Base-by-base conservation (phyloP, 2,329 filamentous ascomycete genomes). In the Botryotinia narcissicola region DNA sequence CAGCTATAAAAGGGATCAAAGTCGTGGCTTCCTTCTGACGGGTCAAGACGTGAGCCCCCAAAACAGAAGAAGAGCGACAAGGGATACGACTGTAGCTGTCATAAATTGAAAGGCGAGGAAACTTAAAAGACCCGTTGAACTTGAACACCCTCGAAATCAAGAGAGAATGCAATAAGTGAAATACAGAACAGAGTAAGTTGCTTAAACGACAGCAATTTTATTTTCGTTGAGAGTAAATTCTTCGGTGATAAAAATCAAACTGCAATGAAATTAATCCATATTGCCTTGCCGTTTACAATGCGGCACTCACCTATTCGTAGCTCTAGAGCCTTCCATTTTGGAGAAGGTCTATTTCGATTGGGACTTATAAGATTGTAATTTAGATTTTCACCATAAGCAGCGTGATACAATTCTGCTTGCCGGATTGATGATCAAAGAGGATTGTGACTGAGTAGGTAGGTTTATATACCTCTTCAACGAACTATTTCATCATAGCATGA, bases 111-210 rank as follows among this genome's bases (percentile, higher is more conserved):
- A 14, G 25, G 25, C 16, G 12, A 7, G 3, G 7, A 54, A 18
- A 16, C 5, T 54, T 25, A 2, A 16, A 29, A 16, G 14, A 29
- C n/a, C 25, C 1, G 9, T 54, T n/a, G 25, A n/a, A 51, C 4
- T n/a, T n/a, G 48, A n/a, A n/a, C 10, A 10, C 10, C 12, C 22
- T n/a, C 48, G 2, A 10, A 14, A 14, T 25, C 12, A n/a, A 51
- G 10, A 54, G 10, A 51, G 4, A 6, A 14, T 51, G 1, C 1
- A 54, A 3, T 12, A 16, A 6, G 51, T 29, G 6, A 0, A 1
- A 37, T 9, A 1, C 29, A 54, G 51, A 16, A 6, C 16, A 8
- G 51, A 54, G 2, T 29, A 54, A 54, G 48, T 54, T 54, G 25
- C 10, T n/a, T n/a, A 16, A 54, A 54, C 4, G 25, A 54, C 25